Conservation (phyloP, 192 early-diverging fungal species). For the Pilaira anomala region DNA sequence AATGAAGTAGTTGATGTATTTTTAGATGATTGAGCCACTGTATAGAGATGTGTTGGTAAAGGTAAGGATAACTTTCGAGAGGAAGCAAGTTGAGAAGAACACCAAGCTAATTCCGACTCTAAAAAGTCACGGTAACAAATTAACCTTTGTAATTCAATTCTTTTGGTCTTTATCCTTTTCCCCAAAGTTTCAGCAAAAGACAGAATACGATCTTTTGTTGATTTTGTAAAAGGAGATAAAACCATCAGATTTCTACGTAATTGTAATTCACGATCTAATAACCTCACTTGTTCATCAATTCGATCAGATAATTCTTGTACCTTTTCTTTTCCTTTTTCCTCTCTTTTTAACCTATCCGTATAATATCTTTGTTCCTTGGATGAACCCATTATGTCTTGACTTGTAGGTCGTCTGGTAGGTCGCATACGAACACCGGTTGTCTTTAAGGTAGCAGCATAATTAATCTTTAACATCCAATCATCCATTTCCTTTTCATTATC, state of each 20-base stretch:
- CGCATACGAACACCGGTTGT: constrained; percentile 46
- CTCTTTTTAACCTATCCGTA: constrained; percentile 11
- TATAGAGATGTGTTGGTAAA: constrained; percentile 6
- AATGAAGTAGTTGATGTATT: neutral
- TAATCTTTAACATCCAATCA: constrained; percentile 79
- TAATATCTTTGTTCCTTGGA: neutral
- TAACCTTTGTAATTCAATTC: constrained; percentile 58
- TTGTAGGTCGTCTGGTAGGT: constrained; percentile 5
- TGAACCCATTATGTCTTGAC: neutral
- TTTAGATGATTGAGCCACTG: neutral
- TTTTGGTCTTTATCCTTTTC: constrained; percentile 50
- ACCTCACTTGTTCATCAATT: constrained; percentile 48
- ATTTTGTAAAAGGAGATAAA: constrained; percentile 60
- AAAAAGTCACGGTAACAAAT: constrained; percentile 73
- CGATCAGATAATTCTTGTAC: constrained; percentile 18
- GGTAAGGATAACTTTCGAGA: constrained; percentile 12
- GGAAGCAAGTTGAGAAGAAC: neutral
- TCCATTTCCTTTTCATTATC: constrained; percentile 66
- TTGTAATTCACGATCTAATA: constrained; percentile 53
- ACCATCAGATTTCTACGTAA: constrained; percentile 64
- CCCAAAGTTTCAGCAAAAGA: constrained; percentile 55
- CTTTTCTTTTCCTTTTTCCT: constrained; percentile 15
- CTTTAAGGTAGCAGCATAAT: constrained; percentile 77
- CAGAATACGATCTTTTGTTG: constrained; percentile 61
- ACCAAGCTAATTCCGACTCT: constrained; percentile 51